Base-by-base conservation (phyloP, 2,329 filamentous ascomycete genomes). In the Chalaropsis thielavioides region DNA sequence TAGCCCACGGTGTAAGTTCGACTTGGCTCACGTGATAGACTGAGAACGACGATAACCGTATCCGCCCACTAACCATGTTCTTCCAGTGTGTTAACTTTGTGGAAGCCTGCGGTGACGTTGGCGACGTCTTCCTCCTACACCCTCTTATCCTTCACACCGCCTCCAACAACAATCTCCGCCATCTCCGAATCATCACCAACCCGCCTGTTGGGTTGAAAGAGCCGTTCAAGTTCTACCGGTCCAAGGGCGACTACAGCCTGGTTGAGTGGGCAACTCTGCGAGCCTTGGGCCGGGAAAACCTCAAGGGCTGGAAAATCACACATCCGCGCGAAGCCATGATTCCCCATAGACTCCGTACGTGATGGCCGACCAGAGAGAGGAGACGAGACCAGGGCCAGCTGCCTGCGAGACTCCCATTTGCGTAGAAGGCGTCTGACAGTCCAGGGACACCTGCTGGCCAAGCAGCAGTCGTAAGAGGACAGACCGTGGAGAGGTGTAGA, bases 71-170 rank as follows among this genome's bases (percentile, higher is more conserved):
- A 56, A 63, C 61, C 41, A 11, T 43, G 17, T n/a, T 22, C 6
- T 3, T 38, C 54, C 43, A 67, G 75, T 79, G 73, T 73, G 76
- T 64, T 69, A 76, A 69, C 66, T 82, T 84, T 70, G 77, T 82
- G 51, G 82, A 85, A 72, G 80, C 77, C 0, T 78, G 76, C 1
- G 83, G 83, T 0, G 70, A 75, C 0, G 75, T 78, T 0, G 82
- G 82, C 8, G 82, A 85, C 67, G 80, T 85, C 15, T 84, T 79
- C 68, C 72, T 85, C 17, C 70, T 85, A 70, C 82, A 85, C 70
- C 82, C 82, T 51, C 72, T 85, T 19, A 85, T 84, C 81, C 71
- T 84, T 72, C 82, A 85, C 71, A 78, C 77, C 46, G 79, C 80
- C 2, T 79, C 46, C 70, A 77, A 22, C 69, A 72, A 72, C 64